phyloP scores from a whole-genome alignment of 2,329 filamentous ascomycete species.

The Cladophialophora immunda region DNA sequence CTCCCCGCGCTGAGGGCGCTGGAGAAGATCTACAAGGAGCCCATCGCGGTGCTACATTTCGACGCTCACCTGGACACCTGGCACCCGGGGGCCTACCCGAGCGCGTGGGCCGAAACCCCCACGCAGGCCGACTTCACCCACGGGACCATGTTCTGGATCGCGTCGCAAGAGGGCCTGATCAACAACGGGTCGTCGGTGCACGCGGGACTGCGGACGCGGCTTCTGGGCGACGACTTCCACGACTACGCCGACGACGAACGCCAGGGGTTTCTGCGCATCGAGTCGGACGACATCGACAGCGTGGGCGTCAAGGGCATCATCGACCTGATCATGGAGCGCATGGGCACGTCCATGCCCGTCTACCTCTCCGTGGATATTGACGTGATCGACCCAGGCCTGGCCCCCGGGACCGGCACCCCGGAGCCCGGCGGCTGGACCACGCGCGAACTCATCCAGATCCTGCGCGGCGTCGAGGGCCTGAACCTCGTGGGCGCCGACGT shows the following conservation, averaged over 20 bases:
- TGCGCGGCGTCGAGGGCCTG: constrained; percentile 80
- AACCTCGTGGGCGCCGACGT: constrained; percentile 91
- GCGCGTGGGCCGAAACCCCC: constrained; percentile 67
- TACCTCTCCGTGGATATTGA: constrained; percentile 85
- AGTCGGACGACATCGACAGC: constrained; percentile 88
- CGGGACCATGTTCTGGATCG: constrained; percentile 91
- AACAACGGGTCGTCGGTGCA: constrained; percentile 79
- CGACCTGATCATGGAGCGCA: constrained; percentile 71
- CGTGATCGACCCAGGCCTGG: constrained; percentile 75
- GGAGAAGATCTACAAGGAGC: constrained; percentile 67
- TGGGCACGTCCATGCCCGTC: constrained; percentile 79
- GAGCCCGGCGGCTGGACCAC: constrained; percentile 93
- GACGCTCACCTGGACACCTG: constrained; percentile 85
- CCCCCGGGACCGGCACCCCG: constrained; percentile 83
- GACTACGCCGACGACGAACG: constrained; percentile 77
- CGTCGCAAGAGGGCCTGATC: constrained; percentile 80
- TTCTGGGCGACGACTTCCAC: constrained; percentile 70
- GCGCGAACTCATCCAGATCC: constrained; percentile 82
- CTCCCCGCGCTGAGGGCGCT: constrained; percentile 74
- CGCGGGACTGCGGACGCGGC: constrained; percentile 80
- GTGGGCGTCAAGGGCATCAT: constrained; percentile 77
- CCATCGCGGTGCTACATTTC: constrained; percentile 77
- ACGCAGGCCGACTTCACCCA: constrained; percentile 82
- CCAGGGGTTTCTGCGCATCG: constrained; percentile 82
- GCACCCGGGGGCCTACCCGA: constrained; percentile 80